Evolutionary conservation across 164 flowering plant genomes (phyloP).

Genomic region (Berberis vulgaris): DNA sequence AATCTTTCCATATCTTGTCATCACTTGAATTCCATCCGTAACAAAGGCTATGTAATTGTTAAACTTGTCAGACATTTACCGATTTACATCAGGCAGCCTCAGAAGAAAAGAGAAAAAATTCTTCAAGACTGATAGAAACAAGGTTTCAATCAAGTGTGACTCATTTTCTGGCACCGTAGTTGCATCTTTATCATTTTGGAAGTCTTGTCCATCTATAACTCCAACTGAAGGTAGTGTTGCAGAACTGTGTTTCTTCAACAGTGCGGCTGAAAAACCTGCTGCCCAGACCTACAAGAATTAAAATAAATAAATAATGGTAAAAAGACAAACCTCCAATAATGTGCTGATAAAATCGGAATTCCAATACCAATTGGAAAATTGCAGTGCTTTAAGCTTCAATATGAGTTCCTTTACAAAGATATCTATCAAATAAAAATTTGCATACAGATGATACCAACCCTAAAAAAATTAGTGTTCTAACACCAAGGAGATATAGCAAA

Average conservation of each 20-base stretch:
- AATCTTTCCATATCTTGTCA: too few relatives aligned
- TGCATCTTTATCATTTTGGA: conserved; percentile 13
- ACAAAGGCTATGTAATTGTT: too few relatives aligned
- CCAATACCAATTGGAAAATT: too few relatives aligned
- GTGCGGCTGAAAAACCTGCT: conserved; percentile 84
- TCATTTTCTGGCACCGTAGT: conserved; percentile 28
- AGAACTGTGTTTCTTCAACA: conserved; percentile 70
- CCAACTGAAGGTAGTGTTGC: conserved; percentile 23
- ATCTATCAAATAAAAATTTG: too few relatives aligned
- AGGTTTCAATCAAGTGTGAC: conserved; percentile 34
- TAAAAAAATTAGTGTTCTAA: too few relatives aligned
- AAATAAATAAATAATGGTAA: neutral
- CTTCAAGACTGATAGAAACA: conserved; percentile 42
- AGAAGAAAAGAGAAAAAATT: conserved; percentile 52
- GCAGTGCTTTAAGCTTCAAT: too few relatives aligned
- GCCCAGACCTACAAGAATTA: conserved; percentile 74
- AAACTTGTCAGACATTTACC: conserved; percentile 23
- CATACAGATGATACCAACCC: too few relatives aligned
- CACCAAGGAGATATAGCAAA: too few relatives aligned
- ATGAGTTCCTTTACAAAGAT: too few relatives aligned
- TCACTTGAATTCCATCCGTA: too few relatives aligned
- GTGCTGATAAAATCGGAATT: too few relatives aligned
- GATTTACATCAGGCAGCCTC: conserved; percentile 53
- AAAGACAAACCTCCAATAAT: too few relatives aligned
- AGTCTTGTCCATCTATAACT: conserved; percentile 17